Base-by-base conservation (phyloP, 2,329 filamentous ascomycete species). In the Stachybotrys chartarum region DNA sequence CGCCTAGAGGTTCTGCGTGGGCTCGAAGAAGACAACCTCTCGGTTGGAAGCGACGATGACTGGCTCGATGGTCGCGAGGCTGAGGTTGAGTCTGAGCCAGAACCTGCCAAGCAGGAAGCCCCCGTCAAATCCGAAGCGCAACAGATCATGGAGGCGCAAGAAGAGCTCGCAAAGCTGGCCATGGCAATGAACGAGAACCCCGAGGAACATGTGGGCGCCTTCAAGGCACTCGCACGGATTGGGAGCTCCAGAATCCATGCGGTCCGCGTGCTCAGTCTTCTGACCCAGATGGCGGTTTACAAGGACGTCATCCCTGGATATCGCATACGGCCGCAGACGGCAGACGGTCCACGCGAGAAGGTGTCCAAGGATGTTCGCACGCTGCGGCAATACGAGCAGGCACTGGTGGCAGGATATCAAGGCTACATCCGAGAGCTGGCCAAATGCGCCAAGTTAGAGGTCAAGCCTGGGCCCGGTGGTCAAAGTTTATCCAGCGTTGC, bases 271-370 rank as follows among this genome's bases (percentile, higher is more conserved):
- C 79, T 99, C 58, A 86, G 89, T 7, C 76, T 99, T 60, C 89
- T 87, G 51, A 91, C 94, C 24, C 92, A 97, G 72, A 81, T 94
- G 68, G 83, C 92, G 0, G 85, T 97, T 12, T 99, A 93, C 78
- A 96, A 93, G 70, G 94, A 97, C 71, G 83, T 97, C 50, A 97
- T 99, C 57, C 94, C 94, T 0, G 94, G 94, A 24, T 99, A 99
- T 70, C 83, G 94, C 58, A 97, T 99, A 75, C 86, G 94, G 17
- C 88, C 91, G 1, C 76, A 91, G 5, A 78, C 81, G 1, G 90
- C 95, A 57, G 87, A 91, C 35, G 84, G 87, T 49, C 79, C 87
- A 66, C 81, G 82, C 56, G 86, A 86, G 60, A 95, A 95, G 70
- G 75, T 97, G 1, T 96, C 92, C 6, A 97, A 96, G 69, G 94